Percentiles rank a stretch among this genome's conserved stretches.
Evolutionary conservation across 2,329 filamentous ascomycete genomes (phyloP).

Genomic region (Akanthomyces dipterigenus): DNA sequence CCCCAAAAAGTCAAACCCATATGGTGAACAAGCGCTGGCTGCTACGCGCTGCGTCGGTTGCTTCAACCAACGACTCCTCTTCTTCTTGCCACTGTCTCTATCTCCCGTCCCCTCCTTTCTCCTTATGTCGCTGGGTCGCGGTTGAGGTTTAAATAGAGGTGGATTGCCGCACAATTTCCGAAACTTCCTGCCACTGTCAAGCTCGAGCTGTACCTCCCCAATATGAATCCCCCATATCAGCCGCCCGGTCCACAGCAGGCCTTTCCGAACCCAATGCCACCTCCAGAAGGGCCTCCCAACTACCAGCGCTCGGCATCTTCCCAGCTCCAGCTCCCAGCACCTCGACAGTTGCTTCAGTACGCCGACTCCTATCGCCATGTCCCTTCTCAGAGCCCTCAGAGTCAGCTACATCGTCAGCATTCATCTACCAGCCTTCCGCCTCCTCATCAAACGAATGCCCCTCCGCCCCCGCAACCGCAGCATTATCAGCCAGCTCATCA

Average conservation of each 20-base stretch:
- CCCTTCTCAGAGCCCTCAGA: not conserved
- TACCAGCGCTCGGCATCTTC: constrained; percentile 2
- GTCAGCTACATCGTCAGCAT: not conserved
- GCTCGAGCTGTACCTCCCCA: not conserved
- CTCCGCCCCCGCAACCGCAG: not conserved
- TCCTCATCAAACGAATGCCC: not conserved
- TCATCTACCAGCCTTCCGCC: not conserved
- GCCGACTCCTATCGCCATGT: constrained; percentile 3
- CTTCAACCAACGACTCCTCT: constrained; percentile 8
- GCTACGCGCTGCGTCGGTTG: not conserved
- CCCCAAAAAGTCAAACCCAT: not conserved
- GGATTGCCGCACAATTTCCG: not conserved
- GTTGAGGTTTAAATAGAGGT: not conserved
- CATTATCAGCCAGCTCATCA: not conserved
- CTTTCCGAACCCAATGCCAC: not conserved
- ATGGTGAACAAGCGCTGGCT: constrained; percentile 1
- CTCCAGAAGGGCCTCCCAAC: not conserved
- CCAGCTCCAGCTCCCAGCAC: constrained; percentile 1
- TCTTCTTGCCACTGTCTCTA: not conserved
- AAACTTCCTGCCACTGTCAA: not conserved
- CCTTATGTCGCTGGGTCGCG: not conserved
- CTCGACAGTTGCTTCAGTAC: constrained; percentile 6
- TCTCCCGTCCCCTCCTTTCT: not conserved
- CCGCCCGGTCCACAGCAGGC: not conserved
- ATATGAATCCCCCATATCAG: constrained; percentile 10